These are phyloP conservation scores for Neurospora sp. DNA, from an alignment of 495 filamentous ascomycete species.

Conservation along the genomic window DNA sequence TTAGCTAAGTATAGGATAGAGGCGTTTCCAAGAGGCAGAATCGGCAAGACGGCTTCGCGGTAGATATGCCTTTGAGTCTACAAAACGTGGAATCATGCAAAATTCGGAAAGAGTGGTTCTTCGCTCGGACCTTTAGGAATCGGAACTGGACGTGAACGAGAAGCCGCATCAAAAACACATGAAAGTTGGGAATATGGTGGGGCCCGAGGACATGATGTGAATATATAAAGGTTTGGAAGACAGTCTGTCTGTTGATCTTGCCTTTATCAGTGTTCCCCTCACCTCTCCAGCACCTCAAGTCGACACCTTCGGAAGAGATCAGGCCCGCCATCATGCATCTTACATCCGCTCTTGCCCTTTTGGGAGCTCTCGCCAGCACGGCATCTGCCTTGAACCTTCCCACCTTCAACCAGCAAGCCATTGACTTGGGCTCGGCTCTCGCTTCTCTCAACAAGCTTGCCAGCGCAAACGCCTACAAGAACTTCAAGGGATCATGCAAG, in stretches of 20 bases:
- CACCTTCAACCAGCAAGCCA: constrained; percentile 10
- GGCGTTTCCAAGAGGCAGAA: too few relatives aligned
- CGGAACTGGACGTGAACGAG: neutral
- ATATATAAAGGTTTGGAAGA: neutral
- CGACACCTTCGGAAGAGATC: neutral
- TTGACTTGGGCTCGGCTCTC: constrained; percentile 17
- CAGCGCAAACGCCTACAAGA: constrained; percentile 5
- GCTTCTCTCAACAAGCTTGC: constrained; percentile 14
- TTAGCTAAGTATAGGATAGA: too few relatives aligned
- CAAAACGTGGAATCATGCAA: too few relatives aligned
- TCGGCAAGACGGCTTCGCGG: too few relatives aligned
- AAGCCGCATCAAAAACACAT: neutral
- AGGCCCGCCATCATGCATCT: neutral
- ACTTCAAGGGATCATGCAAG: constrained; percentile 11
- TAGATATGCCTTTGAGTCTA: too few relatives aligned
- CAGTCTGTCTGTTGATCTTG: neutral
- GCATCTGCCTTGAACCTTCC: constrained; percentile 7
- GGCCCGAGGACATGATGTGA: neutral
- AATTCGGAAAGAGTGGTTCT: neutral
- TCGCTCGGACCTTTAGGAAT: neutral
- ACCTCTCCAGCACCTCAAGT: neutral
- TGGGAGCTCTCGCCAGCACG: neutral
- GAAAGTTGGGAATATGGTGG: neutral
- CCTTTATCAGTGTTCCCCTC: neutral
- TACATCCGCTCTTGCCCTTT: neutral